These are phyloP conservation scores for Geoglossum glabrum DNA, from an alignment of 495 filamentous ascomycete genomes.

Conservation along the genomic window DNA sequence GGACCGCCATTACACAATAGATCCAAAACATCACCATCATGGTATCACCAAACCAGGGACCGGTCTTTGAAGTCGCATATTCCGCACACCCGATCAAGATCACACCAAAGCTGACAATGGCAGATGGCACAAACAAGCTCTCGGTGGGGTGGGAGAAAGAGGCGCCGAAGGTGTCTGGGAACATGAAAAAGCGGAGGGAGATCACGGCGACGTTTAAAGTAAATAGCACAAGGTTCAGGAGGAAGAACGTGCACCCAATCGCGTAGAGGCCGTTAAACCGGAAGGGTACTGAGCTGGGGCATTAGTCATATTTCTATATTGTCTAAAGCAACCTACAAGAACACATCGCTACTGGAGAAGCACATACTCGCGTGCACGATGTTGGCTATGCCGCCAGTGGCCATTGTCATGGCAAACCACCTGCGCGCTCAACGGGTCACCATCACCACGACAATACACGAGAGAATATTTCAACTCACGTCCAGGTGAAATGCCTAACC, in stretches of 20 bases:
- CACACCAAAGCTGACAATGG: slow-evolving; percentile 48
- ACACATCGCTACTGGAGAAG: too few species aligned
- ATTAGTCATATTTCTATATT: slow-evolving; percentile 1
- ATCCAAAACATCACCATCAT: slow-evolving; percentile 57
- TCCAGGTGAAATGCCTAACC: not conserved
- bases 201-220: slow-evolving; percentile 47
- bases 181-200: slow-evolving; percentile 44
- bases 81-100: slow-evolving; percentile 66
- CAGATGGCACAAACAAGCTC: slow-evolving; percentile 57
- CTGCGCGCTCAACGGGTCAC: not conserved
- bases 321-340: not conserved
- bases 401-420: slow-evolving; percentile 29
- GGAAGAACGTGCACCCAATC: slow-evolving; percentile 53
- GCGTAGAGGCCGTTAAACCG: slow-evolving; percentile 45
- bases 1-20: slow-evolving; percentile 40
- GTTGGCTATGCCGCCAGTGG: slow-evolving; percentile 69
- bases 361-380: slow-evolving; percentile 45
- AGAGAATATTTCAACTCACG: not conserved
- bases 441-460: not conserved
- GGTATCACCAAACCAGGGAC: slow-evolving; percentile 43
- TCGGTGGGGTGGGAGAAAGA: slow-evolving; percentile 65
- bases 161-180: slow-evolving; percentile 48
- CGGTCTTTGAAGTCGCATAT: slow-evolving; percentile 47
- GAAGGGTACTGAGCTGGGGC: slow-evolving; percentile 60
- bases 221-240: slow-evolving; percentile 58